phyloP scores from a whole-genome alignment of 208 protist species.

The Acanthamoeba royreba region DNA sequence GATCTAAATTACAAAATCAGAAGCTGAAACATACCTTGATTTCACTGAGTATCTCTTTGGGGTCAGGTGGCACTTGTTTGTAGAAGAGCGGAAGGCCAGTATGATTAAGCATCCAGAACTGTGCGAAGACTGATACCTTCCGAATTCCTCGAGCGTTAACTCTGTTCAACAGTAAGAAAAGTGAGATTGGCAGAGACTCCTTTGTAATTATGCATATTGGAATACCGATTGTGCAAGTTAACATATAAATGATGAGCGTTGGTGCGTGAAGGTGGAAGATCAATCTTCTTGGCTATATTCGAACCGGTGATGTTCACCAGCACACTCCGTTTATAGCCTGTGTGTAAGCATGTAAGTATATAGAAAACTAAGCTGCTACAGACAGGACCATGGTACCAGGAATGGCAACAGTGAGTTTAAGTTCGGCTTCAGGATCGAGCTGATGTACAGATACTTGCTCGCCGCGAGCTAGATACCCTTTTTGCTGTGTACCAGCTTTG shows the following conservation, averaged over 20 bases:
- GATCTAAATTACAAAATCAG: too few relatives aligned
- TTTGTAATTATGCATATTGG: too few relatives aligned
- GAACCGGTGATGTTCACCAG: constrained; percentile 15
- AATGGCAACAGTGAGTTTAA: constrained; percentile 20
- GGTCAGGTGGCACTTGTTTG: not conserved
- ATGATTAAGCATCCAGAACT: constrained; percentile 50
- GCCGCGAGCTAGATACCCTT: not conserved
- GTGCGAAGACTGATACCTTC: constrained; percentile 15
- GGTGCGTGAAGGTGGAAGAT: not conserved
- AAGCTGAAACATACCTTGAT: too few relatives aligned
- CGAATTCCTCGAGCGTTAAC: not conserved
- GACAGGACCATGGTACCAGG: too few relatives aligned
- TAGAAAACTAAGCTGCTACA: too few relatives aligned
- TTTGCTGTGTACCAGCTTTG: not conserved
- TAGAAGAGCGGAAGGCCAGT: constrained; percentile 38
- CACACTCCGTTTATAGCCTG: constrained; percentile 33
- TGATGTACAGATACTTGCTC: constrained; percentile 22
- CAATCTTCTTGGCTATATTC: not conserved
- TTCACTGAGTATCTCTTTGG: not conserved
- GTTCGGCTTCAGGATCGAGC: not conserved
- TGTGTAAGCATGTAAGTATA: too few relatives aligned
- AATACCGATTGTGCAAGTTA: constrained; percentile 35
- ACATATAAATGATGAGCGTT: constrained; percentile 15
- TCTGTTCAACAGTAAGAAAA: not conserved
- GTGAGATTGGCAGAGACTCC: not conserved